Conservation (phyloP, 2,329 filamentous ascomycete genomes). For the Penicillium olsonii region DNA sequence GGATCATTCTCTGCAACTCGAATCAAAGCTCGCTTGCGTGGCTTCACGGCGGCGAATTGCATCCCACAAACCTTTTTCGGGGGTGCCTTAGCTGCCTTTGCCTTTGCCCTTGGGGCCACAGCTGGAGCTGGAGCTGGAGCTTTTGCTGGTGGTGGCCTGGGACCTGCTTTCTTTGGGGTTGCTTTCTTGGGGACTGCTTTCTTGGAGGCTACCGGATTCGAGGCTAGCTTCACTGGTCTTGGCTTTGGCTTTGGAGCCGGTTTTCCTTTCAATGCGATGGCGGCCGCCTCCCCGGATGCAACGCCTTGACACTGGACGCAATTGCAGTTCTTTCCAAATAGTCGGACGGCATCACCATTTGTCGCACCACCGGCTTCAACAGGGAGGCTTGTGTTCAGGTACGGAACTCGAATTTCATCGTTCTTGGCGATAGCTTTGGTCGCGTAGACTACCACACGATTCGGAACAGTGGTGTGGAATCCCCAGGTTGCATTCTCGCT, state of each 20-base stretch:
- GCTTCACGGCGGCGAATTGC: too few species aligned
- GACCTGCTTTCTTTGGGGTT: too few species aligned
- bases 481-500: conserved; percentile 32
- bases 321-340: conserved; percentile 19
- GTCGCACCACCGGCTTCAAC: background rate
- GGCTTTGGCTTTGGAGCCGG: too few species aligned
- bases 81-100: too few species aligned
- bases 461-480: conserved; percentile 29
- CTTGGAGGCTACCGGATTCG: too few species aligned
- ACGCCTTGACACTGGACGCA: conserved; percentile 8
- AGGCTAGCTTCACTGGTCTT: too few species aligned
- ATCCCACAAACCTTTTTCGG: too few species aligned
- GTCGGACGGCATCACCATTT: conserved; percentile 7
- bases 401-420: conserved; percentile 30
- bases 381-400: conserved; percentile 12
- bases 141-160: too few species aligned
- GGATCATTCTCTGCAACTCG: background rate
- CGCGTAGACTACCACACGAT: conserved; percentile 34
- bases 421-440: conserved; percentile 21
- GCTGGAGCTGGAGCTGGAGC: background rate
- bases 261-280: background rate
- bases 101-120: too few species aligned
- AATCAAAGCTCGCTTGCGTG: too few species aligned
- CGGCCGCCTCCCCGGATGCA: background rate
- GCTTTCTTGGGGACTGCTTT: too few species aligned